Evolutionary conservation across 352 stramenopile species (phyloP), one percentile per base, ranked within the genome.

Genomic region (Phytophthora crassamura): DNA sequence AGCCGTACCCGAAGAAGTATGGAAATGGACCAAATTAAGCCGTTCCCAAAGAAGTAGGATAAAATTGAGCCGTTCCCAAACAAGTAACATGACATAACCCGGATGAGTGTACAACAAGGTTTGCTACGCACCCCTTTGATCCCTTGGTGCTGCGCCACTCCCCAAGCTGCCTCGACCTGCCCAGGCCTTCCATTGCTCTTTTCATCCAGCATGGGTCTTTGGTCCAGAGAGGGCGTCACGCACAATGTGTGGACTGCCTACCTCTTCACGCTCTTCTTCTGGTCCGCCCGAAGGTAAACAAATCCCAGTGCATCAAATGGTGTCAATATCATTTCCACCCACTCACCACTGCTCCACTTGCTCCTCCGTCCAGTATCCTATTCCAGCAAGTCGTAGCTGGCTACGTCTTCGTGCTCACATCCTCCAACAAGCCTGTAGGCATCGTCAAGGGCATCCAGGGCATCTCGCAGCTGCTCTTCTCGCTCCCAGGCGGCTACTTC

Each of bases 401-500:
- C 46, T 93, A 90, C 50, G 75, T 93, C 16, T 93, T 87, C 67
- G 81, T 91, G 40, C 69, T 94, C 16, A 92, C 85, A 10, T 45
- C 68, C 35, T 91, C 81, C 43, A 94, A 92, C 58, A 80, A 90
- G 48, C 83, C 85, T 40, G 85, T 94, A 42, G 85, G 85, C 18
- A 80, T 94, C 16, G 82, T 94, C 66, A 94, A 92, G 56, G 85
- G 85, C 58, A 90, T 94, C 53, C 83, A 92, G 51, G 85, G 85
- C 59, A 88, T 94, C 65, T 80, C 84, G 40, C 85, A 94, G 67
- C 75, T 94, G 30, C 28, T 89, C 7, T 90, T 90, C 49, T 89
- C 85, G 18, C 59, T 94, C 16, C 85, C 85, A 2, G 81, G 80
- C 0, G 85, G 81, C 18, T 90, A 87, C 52, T 82, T 87, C 46